A percentile compares a stretch with the other conserved stretches of the same genome.
phyloP scores from a whole-genome alignment of 768 basidiomycete species.

The Mycena olivaceomarginata region DNA sequence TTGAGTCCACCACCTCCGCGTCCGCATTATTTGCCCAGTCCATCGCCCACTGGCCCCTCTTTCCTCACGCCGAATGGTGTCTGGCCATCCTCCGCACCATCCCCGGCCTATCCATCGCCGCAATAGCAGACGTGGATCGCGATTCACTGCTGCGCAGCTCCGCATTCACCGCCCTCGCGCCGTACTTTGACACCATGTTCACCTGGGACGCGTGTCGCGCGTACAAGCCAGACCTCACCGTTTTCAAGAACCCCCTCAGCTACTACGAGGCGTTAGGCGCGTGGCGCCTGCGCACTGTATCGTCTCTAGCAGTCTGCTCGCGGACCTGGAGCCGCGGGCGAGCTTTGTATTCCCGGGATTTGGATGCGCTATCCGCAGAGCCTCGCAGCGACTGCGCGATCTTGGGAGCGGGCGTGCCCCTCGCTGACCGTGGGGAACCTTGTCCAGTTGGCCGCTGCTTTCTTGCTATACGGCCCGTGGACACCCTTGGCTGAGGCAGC shows the following conservation, averaged over 20 bases:
- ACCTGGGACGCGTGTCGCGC: constrained; percentile 10
- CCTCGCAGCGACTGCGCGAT: background rate
- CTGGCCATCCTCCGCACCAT: background rate
- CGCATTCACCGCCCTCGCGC: constrained; percentile 1
- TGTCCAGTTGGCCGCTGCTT: background rate
- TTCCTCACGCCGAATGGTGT: background rate
- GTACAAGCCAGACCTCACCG: constrained; percentile 2
- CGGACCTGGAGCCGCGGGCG: constrained; percentile 22
- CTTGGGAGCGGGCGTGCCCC: background rate
- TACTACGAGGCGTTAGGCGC: constrained; percentile 2
- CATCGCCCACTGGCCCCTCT: background rate
- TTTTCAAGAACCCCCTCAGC: background rate
- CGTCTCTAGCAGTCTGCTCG: constrained; percentile 10
- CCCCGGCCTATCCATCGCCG: constrained; percentile 2
- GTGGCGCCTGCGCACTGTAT: background rate
- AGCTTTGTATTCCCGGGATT: constrained; percentile 2
- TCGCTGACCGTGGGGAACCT: background rate
- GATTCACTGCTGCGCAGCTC: background rate
- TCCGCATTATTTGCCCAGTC: background rate
- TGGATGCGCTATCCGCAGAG: constrained; percentile 12
- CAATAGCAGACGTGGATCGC: constrained; percentile 16
- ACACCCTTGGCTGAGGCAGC: no score
- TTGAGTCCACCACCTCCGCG: background rate
- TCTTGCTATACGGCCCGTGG: background rate
- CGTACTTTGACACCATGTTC: constrained; percentile 7